Conservation (phyloP, 192 early-diverging fungal genomes). For the Podila horticola region DNA sequence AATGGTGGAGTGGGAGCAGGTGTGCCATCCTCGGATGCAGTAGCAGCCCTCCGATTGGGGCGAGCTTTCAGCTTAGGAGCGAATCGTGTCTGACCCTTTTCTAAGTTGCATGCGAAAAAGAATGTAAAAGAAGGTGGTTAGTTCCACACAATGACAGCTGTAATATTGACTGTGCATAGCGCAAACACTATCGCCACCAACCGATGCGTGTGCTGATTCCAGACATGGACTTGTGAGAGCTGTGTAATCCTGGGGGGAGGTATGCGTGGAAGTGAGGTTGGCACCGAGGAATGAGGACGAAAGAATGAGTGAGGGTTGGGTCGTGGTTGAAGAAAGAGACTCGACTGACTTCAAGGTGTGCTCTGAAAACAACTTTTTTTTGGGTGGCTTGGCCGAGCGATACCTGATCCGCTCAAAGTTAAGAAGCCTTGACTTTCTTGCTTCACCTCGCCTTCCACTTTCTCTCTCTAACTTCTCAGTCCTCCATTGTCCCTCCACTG, state of each 20-base stretch:
- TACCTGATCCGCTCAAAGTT: too few species aligned
- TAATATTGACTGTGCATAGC: background rate
- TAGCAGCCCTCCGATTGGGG: constrained; percentile 17
- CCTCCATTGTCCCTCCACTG: too few species aligned
- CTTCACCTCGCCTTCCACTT: too few species aligned
- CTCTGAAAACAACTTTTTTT: too few species aligned
- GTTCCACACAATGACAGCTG: background rate
- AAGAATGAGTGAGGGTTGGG: too few species aligned
- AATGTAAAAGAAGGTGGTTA: background rate
- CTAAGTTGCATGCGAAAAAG: constrained; percentile 3
- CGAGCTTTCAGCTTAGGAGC: constrained; percentile 44
- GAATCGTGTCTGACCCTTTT: constrained; percentile 44
- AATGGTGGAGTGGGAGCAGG: constrained; percentile 19
- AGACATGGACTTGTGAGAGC: constrained; percentile 17
- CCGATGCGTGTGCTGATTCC: constrained; percentile 51
- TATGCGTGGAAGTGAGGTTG: background rate
- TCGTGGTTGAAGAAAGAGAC: too few species aligned
- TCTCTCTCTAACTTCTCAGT: too few species aligned
- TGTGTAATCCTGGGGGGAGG: background rate
- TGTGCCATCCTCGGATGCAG: constrained; percentile 41
- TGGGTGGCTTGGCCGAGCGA: too few species aligned
- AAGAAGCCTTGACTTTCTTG: too few species aligned
- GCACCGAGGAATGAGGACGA: background rate
- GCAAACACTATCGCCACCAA: background rate
- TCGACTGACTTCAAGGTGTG: too few species aligned